Evolutionary conservation across 108 stramenopile species (phyloP).

Genomic region (Poteriospumella lacustris): DNA sequence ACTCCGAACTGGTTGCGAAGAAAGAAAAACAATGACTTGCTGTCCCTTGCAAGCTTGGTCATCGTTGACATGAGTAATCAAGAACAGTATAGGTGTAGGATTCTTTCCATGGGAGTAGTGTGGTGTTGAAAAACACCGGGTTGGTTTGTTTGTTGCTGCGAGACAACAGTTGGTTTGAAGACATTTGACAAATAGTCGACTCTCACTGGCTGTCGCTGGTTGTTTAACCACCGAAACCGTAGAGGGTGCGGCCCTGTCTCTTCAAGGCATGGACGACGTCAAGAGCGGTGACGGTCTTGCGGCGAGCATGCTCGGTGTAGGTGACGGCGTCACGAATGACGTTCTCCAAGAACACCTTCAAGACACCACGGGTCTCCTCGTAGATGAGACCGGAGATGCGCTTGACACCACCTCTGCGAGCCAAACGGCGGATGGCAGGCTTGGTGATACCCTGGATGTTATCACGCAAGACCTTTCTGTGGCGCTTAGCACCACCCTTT

Average conservation of each 20-base stretch:
- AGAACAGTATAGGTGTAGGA: too few relatives aligned
- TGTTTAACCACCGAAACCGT: constrained; percentile 79
- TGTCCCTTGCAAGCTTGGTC: too few relatives aligned
- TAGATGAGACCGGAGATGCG: constrained; percentile 99
- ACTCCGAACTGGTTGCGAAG: too few relatives aligned
- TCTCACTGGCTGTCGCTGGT: too few relatives aligned
- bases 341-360: constrained; percentile 66
- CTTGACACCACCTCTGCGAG: constrained; percentile 96
- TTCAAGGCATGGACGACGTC: constrained; percentile 92
- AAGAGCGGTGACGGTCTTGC: constrained; percentile 86
- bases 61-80: too few relatives aligned
- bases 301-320: constrained; percentile 85
- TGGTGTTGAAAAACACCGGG: too few relatives aligned
- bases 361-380: constrained; percentile 76
- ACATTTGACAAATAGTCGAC: too few relatives aligned
- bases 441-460: constrained; percentile 99
- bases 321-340: constrained; percentile 71
- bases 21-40: too few relatives aligned
- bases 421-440: constrained; percentile 97
- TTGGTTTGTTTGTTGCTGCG: too few relatives aligned
- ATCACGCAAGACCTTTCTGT: constrained; percentile 92
- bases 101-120: too few relatives aligned
- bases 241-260: constrained; percentile 92
- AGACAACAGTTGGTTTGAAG: too few relatives aligned
- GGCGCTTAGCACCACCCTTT: constrained; percentile 93